Evolutionary conservation across 2,329 filamentous ascomycete species (phyloP).

Genomic region (Phaeoacremonium minimum): DNA sequence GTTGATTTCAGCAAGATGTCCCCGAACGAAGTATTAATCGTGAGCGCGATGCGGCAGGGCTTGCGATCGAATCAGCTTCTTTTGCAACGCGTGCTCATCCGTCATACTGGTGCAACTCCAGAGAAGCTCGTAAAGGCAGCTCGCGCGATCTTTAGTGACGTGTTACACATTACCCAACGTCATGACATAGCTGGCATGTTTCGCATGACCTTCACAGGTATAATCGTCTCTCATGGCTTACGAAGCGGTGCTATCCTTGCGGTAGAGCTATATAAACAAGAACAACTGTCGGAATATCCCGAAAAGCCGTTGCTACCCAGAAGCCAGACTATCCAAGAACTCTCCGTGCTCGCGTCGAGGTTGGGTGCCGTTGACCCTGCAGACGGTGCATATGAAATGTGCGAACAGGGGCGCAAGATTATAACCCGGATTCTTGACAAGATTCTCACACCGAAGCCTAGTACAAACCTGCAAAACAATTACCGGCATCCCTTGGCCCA

Average conservation of each 20-base stretch:
- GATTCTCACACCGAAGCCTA: constrained; percentile 22
- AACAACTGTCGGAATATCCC: constrained; percentile 25
- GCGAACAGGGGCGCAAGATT: constrained; percentile 26
- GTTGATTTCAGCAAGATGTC: constrained; percentile 13
- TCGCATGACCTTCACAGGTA: constrained; percentile 19
- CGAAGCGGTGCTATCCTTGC: constrained; percentile 27
- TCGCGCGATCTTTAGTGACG: constrained; percentile 22
- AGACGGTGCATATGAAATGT: constrained; percentile 22
- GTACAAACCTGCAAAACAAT: too few relatives aligned
- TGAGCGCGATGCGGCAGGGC: constrained; percentile 15
- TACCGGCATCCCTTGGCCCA: too few relatives aligned
- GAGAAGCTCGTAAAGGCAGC: constrained; percentile 23
- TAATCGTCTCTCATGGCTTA: constrained; percentile 24
- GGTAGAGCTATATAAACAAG: constrained; percentile 27
- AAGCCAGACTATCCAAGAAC: constrained; percentile 29
- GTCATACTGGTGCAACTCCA: constrained; percentile 23
- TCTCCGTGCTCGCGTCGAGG: constrained; percentile 27
- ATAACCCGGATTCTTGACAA: constrained; percentile 28
- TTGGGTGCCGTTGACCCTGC: constrained; percentile 22
- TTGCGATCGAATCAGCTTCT: constrained; percentile 23
- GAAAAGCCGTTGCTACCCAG: constrained; percentile 24
- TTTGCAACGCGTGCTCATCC: constrained; percentile 25
- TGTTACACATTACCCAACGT: constrained; percentile 22
- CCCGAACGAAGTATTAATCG: constrained; percentile 18
- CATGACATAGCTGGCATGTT: constrained; percentile 27